phyloP scores from a whole-genome alignment of 352 stramenopile genomes.

The Aphanomyces invadans region DNA sequence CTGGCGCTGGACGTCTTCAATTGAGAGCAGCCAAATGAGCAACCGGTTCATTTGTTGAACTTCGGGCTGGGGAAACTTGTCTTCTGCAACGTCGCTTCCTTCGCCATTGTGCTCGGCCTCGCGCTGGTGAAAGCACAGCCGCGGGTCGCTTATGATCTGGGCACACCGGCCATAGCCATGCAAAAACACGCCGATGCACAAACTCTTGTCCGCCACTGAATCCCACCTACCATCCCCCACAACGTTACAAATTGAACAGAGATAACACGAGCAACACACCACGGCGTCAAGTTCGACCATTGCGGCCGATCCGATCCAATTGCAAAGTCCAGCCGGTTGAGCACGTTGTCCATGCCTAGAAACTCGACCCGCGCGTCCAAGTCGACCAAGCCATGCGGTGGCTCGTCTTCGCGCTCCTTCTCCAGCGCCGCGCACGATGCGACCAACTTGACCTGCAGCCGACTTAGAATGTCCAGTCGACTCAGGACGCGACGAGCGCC shows the following conservation, averaged over 20 bases:
- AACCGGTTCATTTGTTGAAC: constrained; percentile 86
- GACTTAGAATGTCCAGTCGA: constrained; percentile 78
- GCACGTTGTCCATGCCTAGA: constrained; percentile 60
- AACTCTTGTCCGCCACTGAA: constrained; percentile 60
- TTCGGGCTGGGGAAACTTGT: constrained; percentile 75
- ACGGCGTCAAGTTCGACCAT: constrained; percentile 78
- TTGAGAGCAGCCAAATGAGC: constrained; percentile 77
- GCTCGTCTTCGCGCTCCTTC: constrained; percentile 22
- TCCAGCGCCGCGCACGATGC: constrained; percentile 52
- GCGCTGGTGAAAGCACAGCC: constrained; percentile 60
- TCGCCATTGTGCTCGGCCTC: constrained; percentile 29
- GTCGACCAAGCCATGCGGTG: constrained; percentile 31
- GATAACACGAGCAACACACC: too few relatives aligned
- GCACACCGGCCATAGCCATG: constrained; percentile 78
- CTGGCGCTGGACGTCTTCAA: constrained; percentile 75
- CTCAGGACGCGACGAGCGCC: constrained; percentile 74
- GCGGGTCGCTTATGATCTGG: constrained; percentile 69
- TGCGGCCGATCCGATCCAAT: constrained; percentile 62
- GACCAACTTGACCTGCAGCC: constrained; percentile 54
- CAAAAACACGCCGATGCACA: constrained; percentile 77
- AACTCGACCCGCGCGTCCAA: constrained; percentile 65
- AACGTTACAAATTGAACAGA: too few relatives aligned
- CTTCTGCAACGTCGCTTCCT: constrained; percentile 11
- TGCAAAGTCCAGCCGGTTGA: constrained; percentile 49
- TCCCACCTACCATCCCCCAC: too few relatives aligned